phyloP scores from a whole-genome alignment of 805 yeast species.

The Candida arabinofermentans region DNA sequence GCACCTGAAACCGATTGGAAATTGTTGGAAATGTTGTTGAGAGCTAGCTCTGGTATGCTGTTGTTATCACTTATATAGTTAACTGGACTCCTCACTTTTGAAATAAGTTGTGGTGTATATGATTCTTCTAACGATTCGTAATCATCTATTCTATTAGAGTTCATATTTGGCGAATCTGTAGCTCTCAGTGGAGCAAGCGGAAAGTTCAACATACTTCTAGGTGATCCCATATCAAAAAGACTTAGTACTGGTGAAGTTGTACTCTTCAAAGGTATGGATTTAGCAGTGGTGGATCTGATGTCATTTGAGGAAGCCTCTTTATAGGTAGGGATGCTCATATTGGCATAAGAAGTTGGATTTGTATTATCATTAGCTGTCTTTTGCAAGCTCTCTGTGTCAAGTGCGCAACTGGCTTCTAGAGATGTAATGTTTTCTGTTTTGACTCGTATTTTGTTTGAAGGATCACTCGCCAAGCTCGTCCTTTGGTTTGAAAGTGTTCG shows the following conservation, averaged over 20 bases:
- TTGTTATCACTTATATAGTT: neutral
- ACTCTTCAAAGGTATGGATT: neutral
- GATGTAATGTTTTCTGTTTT: no score
- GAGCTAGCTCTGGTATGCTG: neutral
- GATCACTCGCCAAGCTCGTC: no score
- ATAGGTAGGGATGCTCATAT: no score
- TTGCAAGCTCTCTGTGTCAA: no score
- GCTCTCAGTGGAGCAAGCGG: neutral
- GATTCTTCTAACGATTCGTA: constrained; percentile 17
- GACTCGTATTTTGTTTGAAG: no score
- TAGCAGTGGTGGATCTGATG: neutral
- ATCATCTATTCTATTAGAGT: neutral
- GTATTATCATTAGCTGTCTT: no score
- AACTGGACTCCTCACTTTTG: neutral
- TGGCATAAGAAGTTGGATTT: no score
- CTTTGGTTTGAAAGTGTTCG: no score
- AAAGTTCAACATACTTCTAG: neutral
- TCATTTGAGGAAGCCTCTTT: no score
- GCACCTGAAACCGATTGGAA: constrained; percentile 15
- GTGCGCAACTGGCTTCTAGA: no score
- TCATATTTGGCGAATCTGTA: neutral
- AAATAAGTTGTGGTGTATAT: constrained; percentile 3
- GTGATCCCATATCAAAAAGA: neutral
- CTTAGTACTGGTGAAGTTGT: neutral
- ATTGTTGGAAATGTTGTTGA: constrained; percentile 4